These are phyloP conservation scores for Trichosphaerium sp. DNA, from an alignment of 78 protist species.

Conservation along the genomic window DNA sequence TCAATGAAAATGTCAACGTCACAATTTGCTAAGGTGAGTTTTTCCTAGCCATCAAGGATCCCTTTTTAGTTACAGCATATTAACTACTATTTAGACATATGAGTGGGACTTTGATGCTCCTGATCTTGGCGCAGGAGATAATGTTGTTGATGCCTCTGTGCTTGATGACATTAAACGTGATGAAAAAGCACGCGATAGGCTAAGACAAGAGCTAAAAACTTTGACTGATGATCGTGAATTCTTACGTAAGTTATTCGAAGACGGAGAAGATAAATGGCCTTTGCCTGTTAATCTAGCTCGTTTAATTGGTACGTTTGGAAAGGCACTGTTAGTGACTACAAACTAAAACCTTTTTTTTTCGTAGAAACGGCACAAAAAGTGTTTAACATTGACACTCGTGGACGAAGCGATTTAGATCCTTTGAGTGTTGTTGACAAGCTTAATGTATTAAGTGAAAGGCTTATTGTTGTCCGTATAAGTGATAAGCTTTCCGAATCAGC, in stretches of 20 bases:
- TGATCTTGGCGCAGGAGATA: no score
- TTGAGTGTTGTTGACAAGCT: slow-evolving; percentile 2
- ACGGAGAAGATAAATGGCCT: slow-evolving; percentile 41
- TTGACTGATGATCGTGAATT: slow-evolving; percentile 30
- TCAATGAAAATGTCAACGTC: slow-evolving; percentile 18
- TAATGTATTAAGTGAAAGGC: neutral
- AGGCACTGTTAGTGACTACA: no score
- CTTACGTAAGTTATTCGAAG: slow-evolving; percentile 25
- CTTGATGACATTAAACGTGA: no score
- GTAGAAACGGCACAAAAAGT: slow-evolving; percentile 59
- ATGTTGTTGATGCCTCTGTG: no score
- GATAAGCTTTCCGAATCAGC: slow-evolving; percentile 33
- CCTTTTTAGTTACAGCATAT: no score
- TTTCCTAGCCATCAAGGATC: no score
- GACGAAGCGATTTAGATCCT: slow-evolving; percentile 37
- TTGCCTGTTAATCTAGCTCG: slow-evolving; percentile 85
- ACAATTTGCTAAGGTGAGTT: no score
- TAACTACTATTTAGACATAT: no score
- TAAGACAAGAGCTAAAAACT: slow-evolving; percentile 36
- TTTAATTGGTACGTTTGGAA: slow-evolving; percentile 47
- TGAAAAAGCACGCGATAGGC: slow-evolving; percentile 17
- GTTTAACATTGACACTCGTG: slow-evolving; percentile 33
- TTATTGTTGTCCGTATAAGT: slow-evolving; percentile 38
- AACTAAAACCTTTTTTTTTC: no score
- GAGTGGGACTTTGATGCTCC: no score